Evolutionary conservation across 2,329 filamentous ascomycete genomes (phyloP), one percentile per base, ranked within the genome.

Genomic region (Nemania serpens): DNA sequence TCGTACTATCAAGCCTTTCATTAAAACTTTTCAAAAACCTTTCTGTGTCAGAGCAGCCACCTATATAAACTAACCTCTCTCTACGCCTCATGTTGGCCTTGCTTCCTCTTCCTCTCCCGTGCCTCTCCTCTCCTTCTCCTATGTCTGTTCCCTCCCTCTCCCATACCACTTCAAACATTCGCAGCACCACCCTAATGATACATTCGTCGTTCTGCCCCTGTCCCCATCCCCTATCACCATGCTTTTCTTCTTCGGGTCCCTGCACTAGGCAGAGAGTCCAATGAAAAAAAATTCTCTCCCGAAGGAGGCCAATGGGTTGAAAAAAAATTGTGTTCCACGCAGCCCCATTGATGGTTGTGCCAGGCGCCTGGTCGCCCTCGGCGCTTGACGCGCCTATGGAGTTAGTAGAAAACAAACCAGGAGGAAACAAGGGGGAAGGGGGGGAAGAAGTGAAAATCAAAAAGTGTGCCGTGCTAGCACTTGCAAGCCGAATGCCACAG

Each of bases 181-280:
- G 22, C 36, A 12, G 29, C 34, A 41, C 22, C 22, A 17, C n/a
- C 20, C 15, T 12, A 5, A 18, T 29, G 5, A 17, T 17, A 1
- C 36, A 29, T 25, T 33, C 17, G 10, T 18, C 33, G 13, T 18
- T 22, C 29, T 22, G 15, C 9, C 2, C 18, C 17, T 20, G 17
- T 11, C 9, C 17, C 18, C 17, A n/a, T 20, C 15, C 2, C 17
- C n/a, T 42, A 2, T 22, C 20, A 53, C 43, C n/a, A 25, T 9
- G 34, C 5, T 51, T 49, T 62, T 55, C 55, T 58, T 58, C 43
- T 55, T 54, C 48, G 20, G 17, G 50, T 55, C 52, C 33, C 36
- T 46, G 46, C 58, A 51, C 46, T 25, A 6, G 53, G 54, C 58
- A 10, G 22, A 89, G 71, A 5, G 82, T 87, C 83, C 84, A 90